These are phyloP conservation scores for Ettlia oleoabundans DNA, from an alignment of 139 green algal genomes.

Conservation along the genomic window DNA sequence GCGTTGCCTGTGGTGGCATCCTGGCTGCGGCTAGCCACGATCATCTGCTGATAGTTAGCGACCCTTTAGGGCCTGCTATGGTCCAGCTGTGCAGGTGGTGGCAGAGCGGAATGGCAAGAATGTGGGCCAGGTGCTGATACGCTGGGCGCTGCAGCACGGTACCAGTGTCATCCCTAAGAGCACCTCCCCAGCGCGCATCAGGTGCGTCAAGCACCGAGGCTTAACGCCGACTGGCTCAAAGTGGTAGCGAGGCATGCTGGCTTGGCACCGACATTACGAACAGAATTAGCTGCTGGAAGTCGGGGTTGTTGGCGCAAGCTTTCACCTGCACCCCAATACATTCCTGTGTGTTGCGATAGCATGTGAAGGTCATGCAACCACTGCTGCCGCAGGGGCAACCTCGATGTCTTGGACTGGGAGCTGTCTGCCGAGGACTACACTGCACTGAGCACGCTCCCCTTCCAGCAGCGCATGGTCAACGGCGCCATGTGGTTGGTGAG, in stretches of 20 bases:
- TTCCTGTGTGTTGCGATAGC: neutral
- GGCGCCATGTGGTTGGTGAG: conserved; percentile 65
- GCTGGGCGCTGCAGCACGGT: conserved; percentile 90
- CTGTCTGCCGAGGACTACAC: conserved; percentile 66
- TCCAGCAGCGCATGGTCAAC: conserved; percentile 81
- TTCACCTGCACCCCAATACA: no score
- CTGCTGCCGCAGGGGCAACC: conserved; percentile 64
- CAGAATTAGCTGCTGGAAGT: no score
- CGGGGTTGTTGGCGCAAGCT: no score
- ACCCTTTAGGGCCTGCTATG: neutral
- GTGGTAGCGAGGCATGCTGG: no score
- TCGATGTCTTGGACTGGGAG: conserved; percentile 81
- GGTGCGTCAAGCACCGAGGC: no score
- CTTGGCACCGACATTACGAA: no score
- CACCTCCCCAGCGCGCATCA: conserved; percentile 75
- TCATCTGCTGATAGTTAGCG: no score
- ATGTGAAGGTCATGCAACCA: neutral
- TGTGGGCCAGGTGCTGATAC: conserved; percentile 85
- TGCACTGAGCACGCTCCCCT: conserved; percentile 56
- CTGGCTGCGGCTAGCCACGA: no score
- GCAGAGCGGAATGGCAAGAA: conserved; percentile 64
- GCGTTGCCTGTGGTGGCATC: no score
- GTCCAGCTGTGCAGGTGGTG: conserved; percentile 33
- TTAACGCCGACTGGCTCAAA: no score
- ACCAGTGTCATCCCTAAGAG: conserved; percentile 92